Conservation (phyloP, 192 early-diverging fungal species). For the Dispira simplex region DNA sequence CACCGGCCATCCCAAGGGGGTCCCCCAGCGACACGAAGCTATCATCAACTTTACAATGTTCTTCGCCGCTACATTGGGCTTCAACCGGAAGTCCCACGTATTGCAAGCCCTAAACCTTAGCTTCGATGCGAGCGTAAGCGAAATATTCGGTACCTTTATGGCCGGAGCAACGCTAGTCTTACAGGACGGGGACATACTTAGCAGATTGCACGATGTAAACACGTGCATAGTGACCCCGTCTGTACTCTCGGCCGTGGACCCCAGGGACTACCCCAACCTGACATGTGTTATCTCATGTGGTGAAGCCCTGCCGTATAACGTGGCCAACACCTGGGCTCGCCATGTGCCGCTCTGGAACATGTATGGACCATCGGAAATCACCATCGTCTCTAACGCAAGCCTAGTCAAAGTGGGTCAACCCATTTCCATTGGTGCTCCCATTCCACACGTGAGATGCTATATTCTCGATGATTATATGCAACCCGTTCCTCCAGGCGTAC, state of each 20-base stretch:
- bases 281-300: constrained; percentile 1
- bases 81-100: neutral
- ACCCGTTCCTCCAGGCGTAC: constrained; percentile 17
- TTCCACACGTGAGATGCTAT: constrained; percentile 16
- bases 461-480: constrained; percentile 14
- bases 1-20: constrained; percentile 19
- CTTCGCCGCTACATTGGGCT: neutral
- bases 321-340: neutral
- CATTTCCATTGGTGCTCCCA: constrained; percentile 13
- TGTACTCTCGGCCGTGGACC: neutral
- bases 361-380: constrained; percentile 22
- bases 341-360: constrained; percentile 11
- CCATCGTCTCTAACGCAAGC: neutral
- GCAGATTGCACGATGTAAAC: neutral
- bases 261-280: constrained; percentile 1
- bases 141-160: constrained; percentile 11
- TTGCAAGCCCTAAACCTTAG: constrained; percentile 10
- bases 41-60: constrained; percentile 11
- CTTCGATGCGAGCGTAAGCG: constrained; percentile 13
- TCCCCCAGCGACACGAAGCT: constrained; percentile 14
- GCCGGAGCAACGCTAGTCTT: constrained; percentile 11
- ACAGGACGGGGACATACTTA: neutral
- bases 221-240: neutral
- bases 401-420: neutral
- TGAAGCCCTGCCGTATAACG: neutral